Evolutionary conservation across 1,139 yeast genomes (phyloP), one percentile per base, ranked within the genome.

Genomic region (Nadsonia starkeyi-henricii): DNA sequence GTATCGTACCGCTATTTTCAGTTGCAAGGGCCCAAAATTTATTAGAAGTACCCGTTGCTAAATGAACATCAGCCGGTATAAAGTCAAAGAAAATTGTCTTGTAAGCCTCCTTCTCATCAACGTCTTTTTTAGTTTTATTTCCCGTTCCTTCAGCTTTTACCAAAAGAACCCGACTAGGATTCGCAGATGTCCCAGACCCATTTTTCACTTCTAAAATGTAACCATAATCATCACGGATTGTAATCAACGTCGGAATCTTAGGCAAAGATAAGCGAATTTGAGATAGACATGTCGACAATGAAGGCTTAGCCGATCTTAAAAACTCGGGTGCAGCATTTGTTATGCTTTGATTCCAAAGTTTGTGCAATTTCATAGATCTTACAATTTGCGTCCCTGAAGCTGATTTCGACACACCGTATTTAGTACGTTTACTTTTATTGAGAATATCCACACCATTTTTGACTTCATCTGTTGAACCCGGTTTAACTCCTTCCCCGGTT

Each of bases 221-320:
- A 15, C 39, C 39, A 13, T 33, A 4, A 4, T 5, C 17, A 33
- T 12, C 17, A n/a, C 15, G 17, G 12, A 33, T 15, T 33, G 39
- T 33, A 15, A 33, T n/a, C 39, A 33, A 12, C 3, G 39, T 4
- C 17, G 15, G 70, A 5, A 85, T 76, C 60, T 84, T 86, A 2
- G 97, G 96, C 1, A 82, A 76, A 0, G 95, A 81, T 26, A 91
- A 72, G 52, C 98, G 74, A 0, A 85, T 74, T 58, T 81, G 83
- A 2, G 97, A 75, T 13, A 33, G 17, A 15, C 39, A 33, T 33
- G 39, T 33, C 4, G 39, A 33, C 12, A 33, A 33, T 4, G 17
- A 13, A 33, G 17, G 17, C 17, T 33, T 33, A 33, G 39, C 39
- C 9, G 15, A n/a, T 15, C 39, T 33, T 9, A 33, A 15, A 33